Evolutionary conservation across 2,329 filamentous ascomycete genomes (phyloP), one percentile per base, ranked within the genome.

Genomic region (Sporothrix luriei): DNA sequence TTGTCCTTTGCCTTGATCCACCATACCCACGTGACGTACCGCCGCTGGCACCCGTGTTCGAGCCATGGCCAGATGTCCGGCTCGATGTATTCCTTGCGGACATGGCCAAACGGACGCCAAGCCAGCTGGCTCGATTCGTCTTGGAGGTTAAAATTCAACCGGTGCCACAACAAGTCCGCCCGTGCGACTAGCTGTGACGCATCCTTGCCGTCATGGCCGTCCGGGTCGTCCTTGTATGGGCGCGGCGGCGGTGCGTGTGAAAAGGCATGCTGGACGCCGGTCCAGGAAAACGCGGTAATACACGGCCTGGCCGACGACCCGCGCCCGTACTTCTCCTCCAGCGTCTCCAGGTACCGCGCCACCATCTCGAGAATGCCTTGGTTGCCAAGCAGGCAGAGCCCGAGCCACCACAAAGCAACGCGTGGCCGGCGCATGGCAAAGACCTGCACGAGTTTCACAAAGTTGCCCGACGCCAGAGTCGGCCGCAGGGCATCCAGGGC

Each of bases 401-500:
- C 76, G 33, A 76, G 74, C 76, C 76, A 77, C 76, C 76, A 77
- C 33, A 77, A 68, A 1, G 73, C 74, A 52, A 76, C 73, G 9
- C 76, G 73, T 43, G 76, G 76, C 55, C 76, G 75, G 29, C 75
- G 74, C 46, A 72, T 57, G 19, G 72, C 68, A 64, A 77, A 77
- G 6, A 75, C 62, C 38, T 75, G 75, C 61, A 71, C 72, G 4
- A 77, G 71, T 49, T 73, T 69, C 66, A 75, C 73, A 11, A 74
- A 73, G 55, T 77, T 75, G 26, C 69, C 59, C 40, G 69, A 48
- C 19, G 74, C 69, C 11, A 77, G 66, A 40, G 72, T 72, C 3
- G 74, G 75, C 21, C 69, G 57, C 43, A 77, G 71, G 51, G 75
- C 73, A 46, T 69, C 72, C 21, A 71, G 65, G 24, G 76, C 75